phyloP scores from a whole-genome alignment of 1,139 yeast genomes.

The Pichia sorboxylosa region DNA sequence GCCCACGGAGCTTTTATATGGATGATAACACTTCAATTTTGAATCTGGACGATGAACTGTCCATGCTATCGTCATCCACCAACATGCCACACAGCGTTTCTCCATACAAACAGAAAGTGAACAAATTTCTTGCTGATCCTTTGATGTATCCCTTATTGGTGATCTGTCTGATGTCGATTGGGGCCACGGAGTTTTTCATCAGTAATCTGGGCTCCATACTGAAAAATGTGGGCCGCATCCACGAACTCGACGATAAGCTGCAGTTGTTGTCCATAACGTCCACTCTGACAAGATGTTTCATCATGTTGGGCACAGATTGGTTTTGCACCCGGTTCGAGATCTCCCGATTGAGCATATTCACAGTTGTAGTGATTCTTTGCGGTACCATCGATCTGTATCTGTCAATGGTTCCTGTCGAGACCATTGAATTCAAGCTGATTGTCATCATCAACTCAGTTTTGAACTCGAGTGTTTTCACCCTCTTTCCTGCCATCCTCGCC shows the following conservation, averaged over 20 bases:
- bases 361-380: constrained; percentile 17
- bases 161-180: constrained; percentile 21
- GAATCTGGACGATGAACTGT: constrained; percentile 20
- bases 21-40: constrained; percentile 15
- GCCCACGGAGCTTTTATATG: constrained; percentile 20
- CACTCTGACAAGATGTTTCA: constrained; percentile 20
- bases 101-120: constrained; percentile 13
- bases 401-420: constrained; percentile 16
- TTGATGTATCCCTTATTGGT: constrained; percentile 21
- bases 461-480: constrained; percentile 23
- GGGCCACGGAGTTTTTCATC: constrained; percentile 23
- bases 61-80: constrained; percentile 13
- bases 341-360: constrained; percentile 20
- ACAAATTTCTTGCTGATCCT: constrained; percentile 18
- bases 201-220: constrained; percentile 22
- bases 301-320: constrained; percentile 22
- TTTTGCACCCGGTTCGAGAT: constrained; percentile 16
- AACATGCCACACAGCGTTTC: neutral
- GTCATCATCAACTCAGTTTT: constrained; percentile 19
- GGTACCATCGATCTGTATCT: constrained; percentile 20
- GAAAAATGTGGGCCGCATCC: constrained; percentile 12
- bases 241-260: constrained; percentile 15
- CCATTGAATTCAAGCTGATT: constrained; percentile 15
- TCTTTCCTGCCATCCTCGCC: constrained; percentile 24
- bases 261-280: constrained; percentile 21